Base-by-base conservation (phyloP, 2,329 filamentous ascomycete species). In the Penicillium sp. region DNA sequence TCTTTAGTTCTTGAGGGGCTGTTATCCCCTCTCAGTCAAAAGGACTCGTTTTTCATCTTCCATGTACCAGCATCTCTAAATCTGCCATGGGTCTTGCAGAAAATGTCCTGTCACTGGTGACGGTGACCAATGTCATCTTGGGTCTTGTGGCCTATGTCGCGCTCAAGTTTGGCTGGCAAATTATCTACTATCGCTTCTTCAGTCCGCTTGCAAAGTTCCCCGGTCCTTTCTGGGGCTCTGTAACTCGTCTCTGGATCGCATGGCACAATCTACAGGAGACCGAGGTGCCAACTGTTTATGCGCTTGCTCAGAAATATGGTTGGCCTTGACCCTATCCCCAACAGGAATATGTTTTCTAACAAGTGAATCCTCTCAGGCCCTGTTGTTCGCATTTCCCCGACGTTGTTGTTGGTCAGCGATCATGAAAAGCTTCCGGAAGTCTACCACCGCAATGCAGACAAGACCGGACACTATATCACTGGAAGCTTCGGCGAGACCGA, bases 401-500 rank as follows among this genome's bases (percentile, higher is more conserved):
- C 80, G 0, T 73, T 84, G 63, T 75, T 85, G 21, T 72, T 84
- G 6, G 79, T 84, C 55, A 79, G 71, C 65, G 81, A 83, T 63
- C 78, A 84, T 0, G 80, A 75, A 1, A 81, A 82, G 65, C 75
- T 86, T 2, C 84, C 84, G 0, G 76, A 79, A 15, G 80, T 87
- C 27, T 87, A 86, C 71, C 75, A 78, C 52, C 79, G 82, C 23
- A 75, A 81, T 60, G 82, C 80, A 6, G 77, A 84, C 70, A 87
- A 86, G 66, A 82, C 81, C 1, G 77, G 82, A 49, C 80, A 84
- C 68, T 86, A 86, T 66, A 82, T 85, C 57, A 82, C 82, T 0
- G 83, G 83, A 21, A 81, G 77, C 25, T 84, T 86, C 62, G 83
- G 83, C 17, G 78, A 82, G 55, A 79, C 75, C 5, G 83, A 85